Conservation (phyloP, 768 basidiomycete species). For the Boletales sp. region DNA sequence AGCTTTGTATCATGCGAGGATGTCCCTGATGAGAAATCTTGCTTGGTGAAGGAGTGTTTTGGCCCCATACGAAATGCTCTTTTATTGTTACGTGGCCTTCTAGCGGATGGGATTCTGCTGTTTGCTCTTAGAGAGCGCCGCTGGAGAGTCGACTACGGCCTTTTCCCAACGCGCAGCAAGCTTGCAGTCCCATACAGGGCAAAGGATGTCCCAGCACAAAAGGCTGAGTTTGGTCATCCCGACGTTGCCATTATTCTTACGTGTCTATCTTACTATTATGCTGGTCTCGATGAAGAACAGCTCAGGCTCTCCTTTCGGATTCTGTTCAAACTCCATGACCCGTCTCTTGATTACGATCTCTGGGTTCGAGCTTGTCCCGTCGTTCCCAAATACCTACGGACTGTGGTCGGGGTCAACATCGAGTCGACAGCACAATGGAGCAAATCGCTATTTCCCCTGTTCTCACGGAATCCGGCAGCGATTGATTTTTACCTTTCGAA, state of each 20-base stretch:
- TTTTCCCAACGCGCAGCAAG: conserved; percentile 5
- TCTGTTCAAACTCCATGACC: conserved; percentile 15
- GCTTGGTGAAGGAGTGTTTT: not conserved
- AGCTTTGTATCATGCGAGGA: conserved; percentile 15
- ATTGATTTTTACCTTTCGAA: conserved; percentile 44
- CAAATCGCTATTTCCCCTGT: conserved; percentile 29
- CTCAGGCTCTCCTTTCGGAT: conserved; percentile 13
- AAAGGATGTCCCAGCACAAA: conserved; percentile 21
- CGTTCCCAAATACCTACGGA: conserved; percentile 30
- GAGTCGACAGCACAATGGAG: conserved; percentile 33
- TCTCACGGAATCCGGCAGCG: conserved; percentile 22
- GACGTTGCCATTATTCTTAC: conserved; percentile 22
- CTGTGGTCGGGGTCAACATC: conserved; percentile 40
- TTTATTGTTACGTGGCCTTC: conserved; percentile 30
- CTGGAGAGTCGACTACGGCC: conserved; percentile 27
- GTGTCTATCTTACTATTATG: too few relatives aligned
- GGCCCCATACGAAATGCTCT: conserved; percentile 13
- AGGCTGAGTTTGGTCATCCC: conserved; percentile 27
- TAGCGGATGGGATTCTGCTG: conserved; percentile 21
- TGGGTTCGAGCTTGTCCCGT: conserved; percentile 19
- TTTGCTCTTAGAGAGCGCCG: conserved; percentile 20
- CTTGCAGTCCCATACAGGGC: conserved; percentile 28
- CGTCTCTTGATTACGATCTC: conserved; percentile 13
- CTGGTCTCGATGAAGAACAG: conserved; percentile 17
- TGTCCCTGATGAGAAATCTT: not conserved